Conservation (phyloP, 768 basidiomycete genomes). For the Kwoniella bestiolae region DNA sequence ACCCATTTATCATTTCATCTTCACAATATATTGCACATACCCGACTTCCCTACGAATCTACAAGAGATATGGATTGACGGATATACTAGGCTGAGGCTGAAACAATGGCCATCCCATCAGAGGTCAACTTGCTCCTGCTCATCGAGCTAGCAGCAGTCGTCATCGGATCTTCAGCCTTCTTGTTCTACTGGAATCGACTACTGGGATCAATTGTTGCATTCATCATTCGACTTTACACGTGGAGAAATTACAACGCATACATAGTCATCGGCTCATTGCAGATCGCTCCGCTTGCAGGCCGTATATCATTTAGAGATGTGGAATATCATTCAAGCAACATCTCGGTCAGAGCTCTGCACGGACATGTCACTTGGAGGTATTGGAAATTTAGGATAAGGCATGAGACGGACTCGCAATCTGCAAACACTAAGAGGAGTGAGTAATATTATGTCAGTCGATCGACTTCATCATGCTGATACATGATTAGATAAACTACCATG, state of each 20-base stretch:
- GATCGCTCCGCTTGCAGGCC: conserved; percentile 81
- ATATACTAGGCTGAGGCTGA: background rate
- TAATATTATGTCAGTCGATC: background rate
- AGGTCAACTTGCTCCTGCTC: conserved; percentile 51
- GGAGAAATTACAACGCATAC: conserved; percentile 80
- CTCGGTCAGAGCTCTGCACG: conserved; percentile 79
- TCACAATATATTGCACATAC: background rate
- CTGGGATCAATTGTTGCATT: conserved; percentile 71
- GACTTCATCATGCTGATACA: background rate
- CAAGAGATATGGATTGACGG: background rate
- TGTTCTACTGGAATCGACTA: conserved; percentile 91
- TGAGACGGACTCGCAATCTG: conserved; percentile 59
- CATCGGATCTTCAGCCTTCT: conserved; percentile 61
- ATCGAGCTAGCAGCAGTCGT: conserved; percentile 51
- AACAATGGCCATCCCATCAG: conserved; percentile 23
- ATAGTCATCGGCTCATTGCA: conserved; percentile 88
- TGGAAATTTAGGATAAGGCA: conserved; percentile 82
- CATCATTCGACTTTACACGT: conserved; percentile 71
- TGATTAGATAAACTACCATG: conserved; percentile 63
- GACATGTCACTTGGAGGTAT: conserved; percentile 88
- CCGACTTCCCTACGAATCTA: background rate
- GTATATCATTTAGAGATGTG: conserved; percentile 85
- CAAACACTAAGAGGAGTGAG: conserved; percentile 40
- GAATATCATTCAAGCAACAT: conserved; percentile 91
- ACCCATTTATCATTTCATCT: background rate